These are phyloP conservation scores for Oryza meyeriana DNA, from an alignment of 176 grass and related monocot genomes.

Conservation along the genomic window DNA sequence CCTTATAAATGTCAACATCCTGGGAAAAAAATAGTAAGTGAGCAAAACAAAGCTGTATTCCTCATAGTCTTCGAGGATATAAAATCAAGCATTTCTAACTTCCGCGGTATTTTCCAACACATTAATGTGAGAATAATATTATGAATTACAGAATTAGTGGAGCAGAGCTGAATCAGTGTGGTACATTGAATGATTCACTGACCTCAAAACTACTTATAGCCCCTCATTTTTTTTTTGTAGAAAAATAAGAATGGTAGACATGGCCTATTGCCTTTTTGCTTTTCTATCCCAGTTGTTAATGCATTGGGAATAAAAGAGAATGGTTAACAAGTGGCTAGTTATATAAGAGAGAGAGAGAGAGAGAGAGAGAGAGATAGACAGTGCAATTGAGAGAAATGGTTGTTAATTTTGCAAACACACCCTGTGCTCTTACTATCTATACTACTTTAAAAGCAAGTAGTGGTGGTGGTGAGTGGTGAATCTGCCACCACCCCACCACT, in stretches of 20 bases:
- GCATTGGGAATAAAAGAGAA: neutral
- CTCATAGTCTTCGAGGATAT: neutral
- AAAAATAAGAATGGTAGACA: neutral
- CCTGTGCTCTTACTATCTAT: neutral
- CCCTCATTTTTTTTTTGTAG: neutral
- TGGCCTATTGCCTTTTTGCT: neutral
- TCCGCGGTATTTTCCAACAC: neutral
- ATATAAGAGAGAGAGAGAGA: neutral
- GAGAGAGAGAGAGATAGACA: neutral
- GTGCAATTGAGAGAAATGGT: neutral
- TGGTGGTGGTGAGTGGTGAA: no score
- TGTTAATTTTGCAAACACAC: neutral
- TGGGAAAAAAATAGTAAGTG: constrained; percentile 24
- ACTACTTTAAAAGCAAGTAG: no score
- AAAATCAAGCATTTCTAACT: constrained; percentile 22
- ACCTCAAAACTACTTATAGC: constrained; percentile 7
- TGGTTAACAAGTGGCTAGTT: neutral
- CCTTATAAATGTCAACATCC: constrained; percentile 66
- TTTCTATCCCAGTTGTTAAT: neutral
- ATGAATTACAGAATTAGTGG: neutral
- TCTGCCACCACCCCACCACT: no score
- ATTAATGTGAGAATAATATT: constrained; percentile 6
- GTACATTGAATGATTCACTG: neutral
- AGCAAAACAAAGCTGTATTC: constrained; percentile 14
- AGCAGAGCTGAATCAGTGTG: constrained; percentile 1